Base-by-base conservation (phyloP, 169 alveolate genomes). In the Eimeria praecox region DNA sequence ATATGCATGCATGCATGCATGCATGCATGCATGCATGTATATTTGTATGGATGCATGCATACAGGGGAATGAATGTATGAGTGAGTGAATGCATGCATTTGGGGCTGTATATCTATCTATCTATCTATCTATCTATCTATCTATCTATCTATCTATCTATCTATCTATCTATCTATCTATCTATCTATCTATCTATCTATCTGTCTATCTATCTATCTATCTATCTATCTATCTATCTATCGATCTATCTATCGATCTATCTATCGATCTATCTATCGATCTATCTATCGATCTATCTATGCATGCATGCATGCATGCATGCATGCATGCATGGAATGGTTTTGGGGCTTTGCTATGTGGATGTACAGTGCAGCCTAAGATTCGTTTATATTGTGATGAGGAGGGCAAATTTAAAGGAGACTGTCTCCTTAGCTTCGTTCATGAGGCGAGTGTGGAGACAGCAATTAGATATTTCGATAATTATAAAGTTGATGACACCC, bases 401-500 rank as follows among this genome's bases (percentile, higher is more conserved):
- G 77, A 90, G 40, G 98, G 97, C 33, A 92, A 82, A 62, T 95
- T 96, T 82, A 98, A 97, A 94, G 97, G 98, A 85, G 99, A 98
- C 64, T 99, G 98, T 22, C 92, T 97, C 88, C 97, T 98, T 52
- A 97, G 98, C 49, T 98, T 97, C 94, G 98, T 97, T n/a, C 97
- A 97, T 85, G 95, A 96, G 92, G 98, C 96, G 66, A 97, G 98
- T 27, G 98, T 98, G 35, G 98, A 96, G 42, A 95, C 98, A 56
- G 98, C 99, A 10, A 94, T 98, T 12, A 96, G 97, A 40, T 98
- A 98, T 95, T 95, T 98, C 71, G 97, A 98, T 94, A 96, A 97
- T 82, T 96, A 95, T 87, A 90, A 96, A 90, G 95, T 98, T 85
- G 95, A 98, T 27, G 97, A 93, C 88, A 94, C 97, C 86, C 96